Base-by-base conservation (phyloP, 257 asterid species). In the Solanum microdontum region DNA sequence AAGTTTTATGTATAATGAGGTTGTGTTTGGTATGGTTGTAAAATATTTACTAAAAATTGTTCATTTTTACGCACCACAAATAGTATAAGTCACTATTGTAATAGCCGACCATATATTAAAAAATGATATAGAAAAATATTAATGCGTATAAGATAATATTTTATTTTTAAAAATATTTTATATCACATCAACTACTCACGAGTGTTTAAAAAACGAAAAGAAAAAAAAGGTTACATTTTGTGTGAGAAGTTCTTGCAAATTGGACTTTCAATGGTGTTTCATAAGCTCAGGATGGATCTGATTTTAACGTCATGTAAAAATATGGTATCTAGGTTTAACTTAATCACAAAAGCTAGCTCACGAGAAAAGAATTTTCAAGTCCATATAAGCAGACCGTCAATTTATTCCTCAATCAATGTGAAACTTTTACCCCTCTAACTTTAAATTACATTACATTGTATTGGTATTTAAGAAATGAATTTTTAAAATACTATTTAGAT, bases 351-450 rank as follows among this genome's bases (percentile, higher is more conserved):
- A 55, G 1, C 62, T 17, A 6, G 23, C 4, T 51, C n/a, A 15
- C 0, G 62, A 51, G 62, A 0, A 1, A 51, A 51, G 0, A 2
- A 51, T 1, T 17, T 17, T 1, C 8, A 51, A 17, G 0, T 51
- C 23, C 0, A 51, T 51, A 2, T 51, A 6, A 51, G 2, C n/a
- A 17, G 0, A 6, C 4, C 1, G 0, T 1, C 1, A 2, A 51
- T 51, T 0, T 3, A 51, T 51, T 17, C 0, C 2, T 1, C 9
- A 55, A 55, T 17, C 0, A 55, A 55, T 1, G 62, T 55, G n/a
- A 55, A 0, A 55, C 10, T 17, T 55, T 55, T 55, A 55, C 23
- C 10, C 0, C 3, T 17, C 62, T 51, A 2, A 15, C 23, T 0
- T 36, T 0, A 36, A 24, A 2, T 28, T 48, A 28, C 32, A 26